These are phyloP conservation scores for Penicillium simplicissimum DNA, from an alignment of 495 filamentous ascomycete species.

Conservation along the genomic window DNA sequence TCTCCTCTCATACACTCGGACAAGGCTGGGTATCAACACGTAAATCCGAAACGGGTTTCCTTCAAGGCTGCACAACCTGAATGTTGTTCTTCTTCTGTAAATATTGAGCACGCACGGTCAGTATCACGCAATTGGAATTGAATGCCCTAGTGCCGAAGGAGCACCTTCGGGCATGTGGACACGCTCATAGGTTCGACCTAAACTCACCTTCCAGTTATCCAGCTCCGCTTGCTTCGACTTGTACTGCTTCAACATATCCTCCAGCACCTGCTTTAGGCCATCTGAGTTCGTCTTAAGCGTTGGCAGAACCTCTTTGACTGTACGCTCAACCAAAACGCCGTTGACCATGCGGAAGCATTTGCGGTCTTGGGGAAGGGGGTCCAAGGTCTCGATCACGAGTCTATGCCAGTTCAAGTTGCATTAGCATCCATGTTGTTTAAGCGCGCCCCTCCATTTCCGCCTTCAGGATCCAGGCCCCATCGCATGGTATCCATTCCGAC, in stretches of 20 bases:
- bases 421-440: constrained; percentile 18
- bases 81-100: constrained; percentile 97
- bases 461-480: neutral
- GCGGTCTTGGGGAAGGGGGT: constrained; percentile 77
- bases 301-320: constrained; percentile 87
- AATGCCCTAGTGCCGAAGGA: neutral
- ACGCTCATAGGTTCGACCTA: neutral
- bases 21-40: constrained; percentile 17
- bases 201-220: constrained; percentile 94
- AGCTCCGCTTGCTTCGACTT: constrained; percentile 91
- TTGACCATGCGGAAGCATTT: constrained; percentile 99
- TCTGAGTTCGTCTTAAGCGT: constrained; percentile 93
- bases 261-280: constrained; percentile 92
- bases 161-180: neutral
- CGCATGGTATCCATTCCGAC: neutral
- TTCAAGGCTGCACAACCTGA: constrained; percentile 84
- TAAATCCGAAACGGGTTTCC: constrained; percentile 5
- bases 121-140: neutral
- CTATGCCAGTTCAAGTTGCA: constrained; percentile 43
- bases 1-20: constrained; percentile 13
- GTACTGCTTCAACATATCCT: constrained; percentile 95
- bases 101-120: constrained; percentile 1
- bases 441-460: neutral
- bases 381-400: constrained; percentile 92
- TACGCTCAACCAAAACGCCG: constrained; percentile 91